Evolutionary conservation across 2,329 filamentous ascomycete species (phyloP), one percentile per base, ranked within the genome.

Genomic region (Bisporella sp.): DNA sequence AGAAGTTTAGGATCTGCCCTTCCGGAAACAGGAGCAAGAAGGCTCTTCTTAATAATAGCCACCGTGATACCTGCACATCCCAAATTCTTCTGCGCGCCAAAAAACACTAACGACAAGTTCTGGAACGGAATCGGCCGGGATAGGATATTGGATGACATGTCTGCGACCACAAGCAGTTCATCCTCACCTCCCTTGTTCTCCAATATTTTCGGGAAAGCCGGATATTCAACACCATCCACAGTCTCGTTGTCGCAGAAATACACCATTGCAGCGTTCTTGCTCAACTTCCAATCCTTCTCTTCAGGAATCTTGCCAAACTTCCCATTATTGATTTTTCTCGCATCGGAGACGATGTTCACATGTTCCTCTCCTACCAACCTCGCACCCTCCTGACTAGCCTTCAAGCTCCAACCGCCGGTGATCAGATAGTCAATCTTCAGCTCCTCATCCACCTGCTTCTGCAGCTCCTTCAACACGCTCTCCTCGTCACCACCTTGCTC

Each of bases 81-180:
- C 8, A 96, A 77, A 70, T 97, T 96, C 79, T 97, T 96, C 67
- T 96, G 92, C 0, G 91, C 90, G 44, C 91, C 90, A 55, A 90
- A 95, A 72, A 96, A 96, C 64, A 97, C 86, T 58, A 85, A 74
- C 1, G 84, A 85, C 69, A 85, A 95, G 64, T 93, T 91, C 59
- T 74, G 75, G 45, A 95, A 78, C 33, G 91, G 84, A 29, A 96
- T 78, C 55, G 77, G 78, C 41, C 89, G 76, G 44, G 88, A 89
- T 47, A 97, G 81, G 65, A 97, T 96, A 69, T 96, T 97, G 52
- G 89, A 96, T 44, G 81, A 87, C 87, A 97, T 95, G 68, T 97
- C 92, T 21, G 88, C 89, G 5, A 96, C 85, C 5, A 97, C 85
- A 52, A 95, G 79, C 1, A 84, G 82, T 32, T 82, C 80, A 46